Evolutionary conservation across 805 yeast genomes (phyloP).

Genomic region (Candida jianshihensis): DNA sequence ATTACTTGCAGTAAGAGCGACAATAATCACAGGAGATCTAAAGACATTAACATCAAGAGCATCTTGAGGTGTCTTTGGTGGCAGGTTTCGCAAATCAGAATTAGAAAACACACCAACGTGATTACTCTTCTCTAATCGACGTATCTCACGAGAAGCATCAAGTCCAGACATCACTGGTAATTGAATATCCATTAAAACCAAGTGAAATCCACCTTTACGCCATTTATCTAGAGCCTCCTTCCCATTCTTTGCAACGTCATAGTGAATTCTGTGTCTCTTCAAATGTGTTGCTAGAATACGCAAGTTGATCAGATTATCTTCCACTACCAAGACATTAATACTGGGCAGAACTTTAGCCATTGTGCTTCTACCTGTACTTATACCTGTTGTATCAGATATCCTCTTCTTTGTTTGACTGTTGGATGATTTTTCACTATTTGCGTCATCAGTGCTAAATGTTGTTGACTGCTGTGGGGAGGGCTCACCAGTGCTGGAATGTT

Average conservation of each 20-base stretch:
- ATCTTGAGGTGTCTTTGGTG: constrained; percentile 35
- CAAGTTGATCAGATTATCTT: constrained; percentile 92
- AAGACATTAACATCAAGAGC: constrained; percentile 55
- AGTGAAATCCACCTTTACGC: constrained; percentile 90
- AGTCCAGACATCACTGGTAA: constrained; percentile 94
- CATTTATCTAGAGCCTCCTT: constrained; percentile 92
- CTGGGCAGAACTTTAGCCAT: constrained; percentile 71
- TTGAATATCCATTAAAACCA: constrained; percentile 95
- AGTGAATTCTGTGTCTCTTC: constrained; percentile 77
- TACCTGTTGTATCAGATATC: not conserved
- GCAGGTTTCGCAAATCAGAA: constrained; percentile 17
- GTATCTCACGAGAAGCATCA: constrained; percentile 88
- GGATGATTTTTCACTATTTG: not conserved
- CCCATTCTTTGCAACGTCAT: constrained; percentile 86
- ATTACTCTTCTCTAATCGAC: constrained; percentile 75
- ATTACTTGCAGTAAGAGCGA: constrained; percentile 91
- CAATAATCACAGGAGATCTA: constrained; percentile 93
- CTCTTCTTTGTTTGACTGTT: not conserved
- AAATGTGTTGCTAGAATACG: constrained; percentile 85
- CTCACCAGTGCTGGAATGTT: not conserved
- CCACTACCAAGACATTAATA: constrained; percentile 87
- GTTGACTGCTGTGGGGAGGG: not conserved
- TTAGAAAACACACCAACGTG: constrained; percentile 50
- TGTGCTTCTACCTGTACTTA: constrained; percentile 19
- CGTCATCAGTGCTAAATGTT: not conserved